Conservation (phyloP, 2,329 filamentous ascomycete genomes). For the Colletotrichum musae region DNA sequence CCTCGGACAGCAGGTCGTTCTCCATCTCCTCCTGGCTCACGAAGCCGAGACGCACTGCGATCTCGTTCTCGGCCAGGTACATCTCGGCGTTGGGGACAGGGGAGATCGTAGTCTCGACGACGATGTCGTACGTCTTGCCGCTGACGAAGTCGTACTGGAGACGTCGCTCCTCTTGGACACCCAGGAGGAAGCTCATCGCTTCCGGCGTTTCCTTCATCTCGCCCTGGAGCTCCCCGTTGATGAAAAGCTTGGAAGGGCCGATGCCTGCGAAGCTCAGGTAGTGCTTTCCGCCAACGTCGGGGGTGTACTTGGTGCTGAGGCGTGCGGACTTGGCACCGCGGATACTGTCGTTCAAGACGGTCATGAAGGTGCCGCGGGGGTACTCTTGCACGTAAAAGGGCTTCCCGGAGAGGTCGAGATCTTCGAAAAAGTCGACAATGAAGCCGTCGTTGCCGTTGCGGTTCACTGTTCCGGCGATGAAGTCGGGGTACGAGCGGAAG, state of each 20-base stretch:
- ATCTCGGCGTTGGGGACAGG: background rate
- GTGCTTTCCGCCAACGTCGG: constrained; percentile 46
- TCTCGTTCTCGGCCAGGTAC: background rate
- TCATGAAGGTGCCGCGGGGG: constrained; percentile 7
- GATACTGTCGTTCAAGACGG: constrained; percentile 18
- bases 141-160: background rate
- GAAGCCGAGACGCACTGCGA: constrained; percentile 10
- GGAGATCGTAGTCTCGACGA: no score
- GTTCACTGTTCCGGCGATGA: no score
- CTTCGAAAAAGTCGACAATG: no score
- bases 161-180: constrained; percentile 60
- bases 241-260: constrained; percentile 74
- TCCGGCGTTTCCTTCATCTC: constrained; percentile 56
- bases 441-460: no score
- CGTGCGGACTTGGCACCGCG: constrained; percentile 1
- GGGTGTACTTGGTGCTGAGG: background rate
- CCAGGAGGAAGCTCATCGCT: constrained; percentile 77
- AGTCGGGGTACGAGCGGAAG: no score
- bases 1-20: constrained; percentile 53
- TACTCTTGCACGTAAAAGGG: no score
- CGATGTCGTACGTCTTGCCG: no score
- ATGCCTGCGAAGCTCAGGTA: constrained; percentile 50
- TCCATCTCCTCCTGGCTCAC: constrained; percentile 33
- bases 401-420: no score
- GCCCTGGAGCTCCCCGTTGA: constrained; percentile 73